Evolutionary conservation across 192 early-diverging fungal species (phyloP), one percentile per base, ranked within the genome.

Genomic region (Backusella australiensis): DNA sequence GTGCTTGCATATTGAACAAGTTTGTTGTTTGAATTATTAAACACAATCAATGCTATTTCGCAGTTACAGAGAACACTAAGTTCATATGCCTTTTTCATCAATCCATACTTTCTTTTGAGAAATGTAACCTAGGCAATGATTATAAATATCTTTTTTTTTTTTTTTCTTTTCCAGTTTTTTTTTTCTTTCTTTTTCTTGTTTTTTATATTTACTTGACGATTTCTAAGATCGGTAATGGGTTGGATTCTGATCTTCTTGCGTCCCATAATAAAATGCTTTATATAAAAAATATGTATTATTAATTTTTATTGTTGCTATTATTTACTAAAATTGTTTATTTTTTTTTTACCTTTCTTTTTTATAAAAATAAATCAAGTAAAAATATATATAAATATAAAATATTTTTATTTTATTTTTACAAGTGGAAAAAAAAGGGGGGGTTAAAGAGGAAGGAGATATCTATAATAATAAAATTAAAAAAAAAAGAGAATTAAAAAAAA

Each of bases 11-110:
- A 98, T 81, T 97, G 95, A 53, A 96, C 92, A 12, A 98, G 88
- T 80, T 97, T 97, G 85, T 96, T 94, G 74, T 94, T 94, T 34
- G 90, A 90, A 84, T 92, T 96, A 44, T 74, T 74, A 85, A 98
- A 97, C 74, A 98, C 94, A 69, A 98, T 93, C 26, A 98, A 88
- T 11, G 93, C 96, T 35, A 98, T 95, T 79, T 98, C 94, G 85
- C 95, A 96, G 80, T 93, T 94, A 86, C 96, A 98, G 11, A 98
- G 88, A 17, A 97, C 94, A 71, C 90, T 92, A 41, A 98, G 91
- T 81, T 98, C 96, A 83, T 95, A 95, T 0, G 96, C 96, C 84
- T 98, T 98, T 79, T 98, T 98, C 90, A 97, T 93, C 67, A 98
- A 85, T 12, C 96, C 96, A 67, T 90, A 89, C 82, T 97, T 96